Percentiles rank a stretch among this genome's conserved stretches.
phyloP scores from a whole-genome alignment of 2,329 filamentous ascomycete species.

The Penicillium frequentans region DNA sequence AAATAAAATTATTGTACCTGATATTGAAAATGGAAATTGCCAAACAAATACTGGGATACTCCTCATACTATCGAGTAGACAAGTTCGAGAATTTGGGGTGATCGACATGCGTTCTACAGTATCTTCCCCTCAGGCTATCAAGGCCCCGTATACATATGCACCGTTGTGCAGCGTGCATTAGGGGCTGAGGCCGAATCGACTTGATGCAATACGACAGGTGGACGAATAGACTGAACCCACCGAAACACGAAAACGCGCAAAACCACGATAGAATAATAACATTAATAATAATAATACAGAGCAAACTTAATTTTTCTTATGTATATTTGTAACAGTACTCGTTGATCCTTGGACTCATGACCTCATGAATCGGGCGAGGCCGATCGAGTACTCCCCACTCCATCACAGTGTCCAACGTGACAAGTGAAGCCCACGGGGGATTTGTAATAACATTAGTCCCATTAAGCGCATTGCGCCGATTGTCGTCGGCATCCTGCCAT shows the following conservation, averaged over 20 bases:
- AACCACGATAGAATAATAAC: background rate
- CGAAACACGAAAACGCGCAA: background rate
- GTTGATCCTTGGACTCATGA: slow-evolving; percentile 18
- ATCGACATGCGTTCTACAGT: background rate
- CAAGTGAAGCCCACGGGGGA: slow-evolving; percentile 9
- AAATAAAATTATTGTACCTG: background rate
- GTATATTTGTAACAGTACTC: slow-evolving; percentile 12
- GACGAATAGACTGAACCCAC: background rate
- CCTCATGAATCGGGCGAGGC: slow-evolving; percentile 11
- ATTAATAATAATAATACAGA: background rate
- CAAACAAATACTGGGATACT: background rate
- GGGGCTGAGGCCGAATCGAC: background rate
- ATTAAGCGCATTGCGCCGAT: slow-evolving; percentile 17
- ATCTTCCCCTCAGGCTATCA: background rate
- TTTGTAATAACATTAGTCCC: slow-evolving; percentile 19
- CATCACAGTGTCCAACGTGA: slow-evolving; percentile 17
- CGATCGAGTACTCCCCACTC: slow-evolving; percentile 19
- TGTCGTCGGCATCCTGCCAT: slow-evolving; percentile 41
- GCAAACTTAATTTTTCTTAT: slow-evolving; percentile 3
- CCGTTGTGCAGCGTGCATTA: background rate
- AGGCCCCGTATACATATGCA: no score
- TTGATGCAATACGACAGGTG: background rate
- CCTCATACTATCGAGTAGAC: no score
- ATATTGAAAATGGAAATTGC: background rate
- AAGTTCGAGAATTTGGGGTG: background rate